phyloP scores from a whole-genome alignment of 306 rosid genomes.

The Dalbergia cultrata region DNA sequence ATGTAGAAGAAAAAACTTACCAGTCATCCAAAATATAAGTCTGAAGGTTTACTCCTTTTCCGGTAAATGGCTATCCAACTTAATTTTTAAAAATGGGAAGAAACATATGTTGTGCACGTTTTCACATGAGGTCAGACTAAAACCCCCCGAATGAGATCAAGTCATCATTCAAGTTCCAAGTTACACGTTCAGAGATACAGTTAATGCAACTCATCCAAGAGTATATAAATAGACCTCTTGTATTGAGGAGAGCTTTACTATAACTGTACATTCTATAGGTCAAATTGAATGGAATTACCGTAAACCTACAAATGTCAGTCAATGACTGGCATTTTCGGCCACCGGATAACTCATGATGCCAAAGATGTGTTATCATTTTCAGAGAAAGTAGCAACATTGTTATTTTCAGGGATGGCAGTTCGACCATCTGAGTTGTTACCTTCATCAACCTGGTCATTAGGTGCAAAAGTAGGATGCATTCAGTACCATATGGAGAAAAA shows the following conservation, averaged over 20 bases:
- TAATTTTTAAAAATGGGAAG: background rate
- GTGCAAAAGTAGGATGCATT: background rate
- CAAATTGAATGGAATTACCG: conserved; percentile 55
- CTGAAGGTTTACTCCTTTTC: background rate
- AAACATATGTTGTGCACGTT: conserved; percentile 2
- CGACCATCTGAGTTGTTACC: conserved; percentile 64
- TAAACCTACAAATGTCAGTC: conserved; percentile 57
- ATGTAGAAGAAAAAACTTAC: background rate
- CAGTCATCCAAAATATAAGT: background rate
- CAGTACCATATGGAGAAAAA: conserved; percentile 2
- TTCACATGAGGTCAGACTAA: conserved; percentile 38
- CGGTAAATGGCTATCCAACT: background rate
- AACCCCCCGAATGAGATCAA: conserved; percentile 25
- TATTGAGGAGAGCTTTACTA: conserved; percentile 63
- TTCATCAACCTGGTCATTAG: conserved; percentile 65
- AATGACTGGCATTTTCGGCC: conserved; percentile 50
- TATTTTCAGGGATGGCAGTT: conserved; percentile 55
- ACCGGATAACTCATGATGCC: conserved; percentile 57
- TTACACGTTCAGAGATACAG: conserved; percentile 37
- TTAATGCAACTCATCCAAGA: conserved; percentile 46
- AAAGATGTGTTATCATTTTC: conserved; percentile 66
- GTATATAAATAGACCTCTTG: conserved; percentile 50
- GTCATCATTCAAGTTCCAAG: conserved; percentile 31
- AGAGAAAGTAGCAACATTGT: conserved; percentile 53
- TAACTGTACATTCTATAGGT: conserved; percentile 70